Base-by-base conservation (phyloP, 1,284 basidiomycete genomes). In the Cryptococcus sp. region DNA sequence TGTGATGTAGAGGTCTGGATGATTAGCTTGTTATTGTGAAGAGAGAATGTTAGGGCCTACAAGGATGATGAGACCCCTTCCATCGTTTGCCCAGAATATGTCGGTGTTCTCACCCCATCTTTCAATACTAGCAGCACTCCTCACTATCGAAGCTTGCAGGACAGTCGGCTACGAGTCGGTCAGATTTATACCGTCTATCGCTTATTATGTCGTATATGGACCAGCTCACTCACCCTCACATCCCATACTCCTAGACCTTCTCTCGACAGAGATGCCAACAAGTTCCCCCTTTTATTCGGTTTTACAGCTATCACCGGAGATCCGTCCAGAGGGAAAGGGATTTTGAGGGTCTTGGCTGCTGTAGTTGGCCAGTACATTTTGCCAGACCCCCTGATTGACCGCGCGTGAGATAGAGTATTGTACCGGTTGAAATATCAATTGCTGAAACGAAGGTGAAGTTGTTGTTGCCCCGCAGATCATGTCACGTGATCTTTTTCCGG, bases 21-120 rank as follows among this genome's bases (percentile, higher is more conserved):
- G 14, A 23, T 8, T 7, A 37, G 38, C 34, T 23, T 13, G 15
- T 5, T 14, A 32, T n/a, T 13, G 13, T 11, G 45, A 50, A 15
- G 38, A 4, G n/a, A 32, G 5, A 44, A 23, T 47, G 14, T 35
- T 7, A 15, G 38, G 37, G 76, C 83, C 53, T 60, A 88, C 91
- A 73, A 88, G 84, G 11, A 95, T 82, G 51, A 92, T 83, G 48
- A 95, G 83, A 59, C 84, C 81, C 61, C 81, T 81, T 31, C 87
- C 85, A 72, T 92, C 89, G 50, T 84, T 84, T 10, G 89, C 83
- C 90, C 91, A 95, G 64, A 84, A 82, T 15, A 84, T 84, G 48
- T 82, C 78, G 15, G 80, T 62, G 65, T 91, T 94, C 62, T 84
- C 82, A 15, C 91, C 91, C 72, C 92, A 90, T 56, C 89, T 84